Conservation (phyloP, 495 filamentous ascomycete species). For the Thozetella sp. region DNA sequence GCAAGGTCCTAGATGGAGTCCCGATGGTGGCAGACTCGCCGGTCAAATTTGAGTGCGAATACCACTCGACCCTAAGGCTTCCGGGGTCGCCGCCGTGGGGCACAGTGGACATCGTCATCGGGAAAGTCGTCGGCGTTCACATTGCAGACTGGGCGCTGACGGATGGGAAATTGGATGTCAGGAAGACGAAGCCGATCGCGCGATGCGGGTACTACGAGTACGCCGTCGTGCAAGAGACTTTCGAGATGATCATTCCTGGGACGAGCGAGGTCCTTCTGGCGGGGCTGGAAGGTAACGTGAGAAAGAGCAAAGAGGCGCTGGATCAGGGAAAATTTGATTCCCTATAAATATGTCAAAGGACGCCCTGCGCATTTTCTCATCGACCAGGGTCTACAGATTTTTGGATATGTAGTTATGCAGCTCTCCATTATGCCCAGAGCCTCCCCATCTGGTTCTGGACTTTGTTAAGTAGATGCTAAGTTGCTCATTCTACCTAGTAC, state of each 20-base stretch:
- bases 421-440: no score
- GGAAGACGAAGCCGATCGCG: constrained; percentile 58
- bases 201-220: constrained; percentile 62
- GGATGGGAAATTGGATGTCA: constrained; percentile 52
- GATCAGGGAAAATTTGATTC: no score
- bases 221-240: constrained; percentile 47
- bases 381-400: no score
- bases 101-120: constrained; percentile 56
- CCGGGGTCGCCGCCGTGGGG: constrained; percentile 57
- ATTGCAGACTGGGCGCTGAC: constrained; percentile 52
- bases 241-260: constrained; percentile 52
- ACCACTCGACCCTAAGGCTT: constrained; percentile 51
- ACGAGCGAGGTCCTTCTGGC: constrained; percentile 11
- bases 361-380: no score
- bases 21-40: constrained; percentile 55
- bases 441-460: no score
- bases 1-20: constrained; percentile 31
- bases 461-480: no score
- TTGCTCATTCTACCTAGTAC: no score
- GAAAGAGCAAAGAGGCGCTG: constrained; percentile 3
- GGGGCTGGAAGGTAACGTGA: constrained; percentile 14
- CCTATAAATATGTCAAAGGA: no score
- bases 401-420: no score
- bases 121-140: constrained; percentile 56
- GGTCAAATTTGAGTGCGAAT: constrained; percentile 58